Conservation (phyloP, 1,139 yeast species). For the Arxiozyma telluris region DNA sequence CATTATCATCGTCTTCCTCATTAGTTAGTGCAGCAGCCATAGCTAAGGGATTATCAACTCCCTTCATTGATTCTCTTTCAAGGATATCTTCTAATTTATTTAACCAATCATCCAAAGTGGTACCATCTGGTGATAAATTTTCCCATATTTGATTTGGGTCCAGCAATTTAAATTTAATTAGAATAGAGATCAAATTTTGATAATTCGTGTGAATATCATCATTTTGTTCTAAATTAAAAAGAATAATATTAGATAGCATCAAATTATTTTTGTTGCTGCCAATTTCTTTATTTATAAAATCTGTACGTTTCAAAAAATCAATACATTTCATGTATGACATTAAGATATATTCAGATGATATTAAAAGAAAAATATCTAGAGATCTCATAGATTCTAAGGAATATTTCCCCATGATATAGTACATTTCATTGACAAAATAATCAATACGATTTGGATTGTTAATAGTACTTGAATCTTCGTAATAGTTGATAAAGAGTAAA, state of each 20-base stretch:
- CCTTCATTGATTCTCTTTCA: constrained; percentile 53
- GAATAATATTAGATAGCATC: constrained; percentile 53
- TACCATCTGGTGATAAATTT: constrained; percentile 42
- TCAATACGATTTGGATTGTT: constrained; percentile 33
- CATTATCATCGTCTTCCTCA: constrained; percentile 46
- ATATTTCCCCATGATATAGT: constrained; percentile 65
- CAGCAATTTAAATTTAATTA: constrained; percentile 63
- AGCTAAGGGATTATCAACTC: constrained; percentile 74
- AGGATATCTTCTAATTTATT: constrained; percentile 41
- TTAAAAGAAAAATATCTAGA: constrained; percentile 51
- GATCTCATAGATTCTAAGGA: constrained; percentile 68
- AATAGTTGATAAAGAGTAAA: constrained; percentile 42
- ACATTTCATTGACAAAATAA: constrained; percentile 43
- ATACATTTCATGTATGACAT: constrained; percentile 41
- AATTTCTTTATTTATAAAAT: constrained; percentile 54
- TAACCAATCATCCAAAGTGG: constrained; percentile 34
- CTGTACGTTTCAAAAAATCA: constrained; percentile 41
- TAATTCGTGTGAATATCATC: constrained; percentile 30
- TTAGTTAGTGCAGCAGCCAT: constrained; percentile 76
- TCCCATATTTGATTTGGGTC: constrained; percentile 56
- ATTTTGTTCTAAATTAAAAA: constrained; percentile 39
- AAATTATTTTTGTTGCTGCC: constrained; percentile 30
- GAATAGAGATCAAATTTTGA: constrained; percentile 41
- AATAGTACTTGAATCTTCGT: constrained; percentile 36
- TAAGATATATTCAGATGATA: constrained; percentile 40